Evolutionary conservation across 2,329 filamentous ascomycete species (phyloP).

Genomic region (Ophiostoma himal-ulmi): DNA sequence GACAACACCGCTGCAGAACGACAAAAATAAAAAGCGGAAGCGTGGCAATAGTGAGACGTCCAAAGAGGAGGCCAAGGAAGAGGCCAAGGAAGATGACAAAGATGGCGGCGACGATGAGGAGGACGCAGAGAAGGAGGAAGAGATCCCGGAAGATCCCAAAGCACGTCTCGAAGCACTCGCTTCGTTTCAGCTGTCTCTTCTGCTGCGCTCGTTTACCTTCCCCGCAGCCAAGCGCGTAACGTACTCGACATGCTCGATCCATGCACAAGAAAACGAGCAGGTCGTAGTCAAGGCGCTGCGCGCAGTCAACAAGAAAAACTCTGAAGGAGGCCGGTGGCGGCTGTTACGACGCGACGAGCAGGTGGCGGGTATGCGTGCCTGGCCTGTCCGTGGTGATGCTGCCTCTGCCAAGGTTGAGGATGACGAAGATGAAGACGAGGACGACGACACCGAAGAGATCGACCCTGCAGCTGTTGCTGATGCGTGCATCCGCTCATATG

Average conservation of each 20-base stretch:
- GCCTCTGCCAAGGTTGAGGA: slow-evolving; percentile 28
- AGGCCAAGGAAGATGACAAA: background rate
- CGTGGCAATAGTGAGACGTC: slow-evolving; percentile 24
- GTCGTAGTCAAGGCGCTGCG: slow-evolving; percentile 69
- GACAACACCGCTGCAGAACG: slow-evolving; percentile 13
- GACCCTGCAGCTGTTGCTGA: slow-evolving; percentile 48
- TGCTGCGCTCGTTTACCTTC: slow-evolving; percentile 81
- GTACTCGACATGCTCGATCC: slow-evolving; percentile 90
- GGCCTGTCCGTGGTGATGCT: slow-evolving; percentile 60
- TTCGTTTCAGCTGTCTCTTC: slow-evolving; percentile 71
- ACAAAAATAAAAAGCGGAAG: slow-evolving; percentile 42
- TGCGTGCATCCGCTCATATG: slow-evolving; percentile 74
- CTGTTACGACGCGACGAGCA: slow-evolving; percentile 68
- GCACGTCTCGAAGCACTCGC: slow-evolving; percentile 68
- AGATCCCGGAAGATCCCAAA: slow-evolving; percentile 54
- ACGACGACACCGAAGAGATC: background rate
- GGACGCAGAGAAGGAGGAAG: slow-evolving; percentile 41
- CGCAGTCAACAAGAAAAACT: slow-evolving; percentile 42
- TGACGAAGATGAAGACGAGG: slow-evolving; percentile 2
- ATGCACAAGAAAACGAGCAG: slow-evolving; percentile 80
- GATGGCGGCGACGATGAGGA: slow-evolving; percentile 22
- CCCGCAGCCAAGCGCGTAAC: slow-evolving; percentile 68
- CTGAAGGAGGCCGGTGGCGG: slow-evolving; percentile 61
- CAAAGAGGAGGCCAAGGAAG: background rate
- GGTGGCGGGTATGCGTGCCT: slow-evolving; percentile 66